phyloP scores from a whole-genome alignment of 2,329 filamentous ascomycete genomes.

The Diaporthe amygdali region DNA sequence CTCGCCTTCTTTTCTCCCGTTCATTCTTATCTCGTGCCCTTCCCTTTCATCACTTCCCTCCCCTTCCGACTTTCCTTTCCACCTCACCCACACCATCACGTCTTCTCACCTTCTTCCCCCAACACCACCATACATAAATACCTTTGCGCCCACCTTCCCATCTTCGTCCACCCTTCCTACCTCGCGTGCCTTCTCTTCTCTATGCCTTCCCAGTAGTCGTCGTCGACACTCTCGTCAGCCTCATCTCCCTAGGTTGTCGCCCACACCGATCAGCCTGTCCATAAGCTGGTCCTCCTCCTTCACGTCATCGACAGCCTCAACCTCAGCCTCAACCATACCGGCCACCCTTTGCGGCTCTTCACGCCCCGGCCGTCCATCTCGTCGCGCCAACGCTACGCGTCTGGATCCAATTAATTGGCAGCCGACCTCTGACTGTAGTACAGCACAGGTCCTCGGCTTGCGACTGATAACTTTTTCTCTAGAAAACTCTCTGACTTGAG shows the following conservation, averaged over 20 bases:
- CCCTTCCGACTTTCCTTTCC: constrained; percentile 36
- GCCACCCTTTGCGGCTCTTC: background rate
- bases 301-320: constrained; percentile 12
- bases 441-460: constrained; percentile 18
- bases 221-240: constrained; percentile 16
- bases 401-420: constrained; percentile 12
- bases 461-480: constrained; percentile 30
- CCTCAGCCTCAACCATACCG: background rate
- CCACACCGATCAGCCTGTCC: background rate
- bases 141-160: constrained; percentile 26
- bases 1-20: constrained; percentile 26
- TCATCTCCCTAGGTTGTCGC: constrained; percentile 25
- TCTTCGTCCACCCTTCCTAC: constrained; percentile 21
- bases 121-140: constrained; percentile 19
- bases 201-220: constrained; percentile 11
- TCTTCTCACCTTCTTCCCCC: constrained; percentile 23
- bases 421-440: constrained; percentile 18
- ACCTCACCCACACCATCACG: constrained; percentile 30
- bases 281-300: background rate
- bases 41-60: constrained; percentile 31
- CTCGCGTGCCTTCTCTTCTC: constrained; percentile 16
- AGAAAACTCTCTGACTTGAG: constrained; percentile 30
- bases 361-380: constrained; percentile 24
- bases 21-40: constrained; percentile 30
- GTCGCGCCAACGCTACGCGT: constrained; percentile 24